Evolutionary conservation across 2,329 filamentous ascomycete genomes (phyloP), one percentile per base, ranked within the genome.

Genomic region (Aaosphaeria arxii): DNA sequence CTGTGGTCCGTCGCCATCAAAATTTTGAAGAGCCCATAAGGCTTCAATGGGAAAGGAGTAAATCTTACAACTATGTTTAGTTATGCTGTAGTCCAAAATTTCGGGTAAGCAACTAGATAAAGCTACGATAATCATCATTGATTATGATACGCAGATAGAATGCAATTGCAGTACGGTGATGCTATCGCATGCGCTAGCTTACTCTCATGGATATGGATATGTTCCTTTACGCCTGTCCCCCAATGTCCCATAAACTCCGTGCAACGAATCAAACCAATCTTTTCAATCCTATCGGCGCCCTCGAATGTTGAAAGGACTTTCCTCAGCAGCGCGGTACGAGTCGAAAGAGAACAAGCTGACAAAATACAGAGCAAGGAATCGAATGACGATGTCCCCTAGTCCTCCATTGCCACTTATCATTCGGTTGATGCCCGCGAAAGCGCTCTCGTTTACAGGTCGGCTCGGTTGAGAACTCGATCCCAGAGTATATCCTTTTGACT

Each of bases 361-460:
- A 5, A 77, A 55, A 53, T 77, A 77, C 43, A 77, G 52, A 35
- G 69, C 74, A n/a, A 76, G 42, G 48, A 77, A 77, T 45, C 75
- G 57, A 40, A 76, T 67, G 11, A 74, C 51, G 42, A 65, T 56
- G 53, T 74, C 71, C 33, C 66, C 61, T 11, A 73, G 48, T 1
- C 74, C 70, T 4, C 63, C 64, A 44, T 66, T 62, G 3, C 65
- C 64, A 30, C 53, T 50, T 40, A 67, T 30, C 57, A 63, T 50
- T 9, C 56, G 36, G 42, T 64, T 56, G 50, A 64, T 24, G 4
- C 59, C 62, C 11, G 57, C 58, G 32, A 64, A 57, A 1, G 56
- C 52, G 39, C 59, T 55, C 30, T 63, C 50, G 32, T 61, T 51
- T 4, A 64, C 62, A 0, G 58, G 47, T 35, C 55, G 46, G 28